Conservation (phyloP, 768 basidiomycete genomes). For the Rhizopogon roseolus region DNA sequence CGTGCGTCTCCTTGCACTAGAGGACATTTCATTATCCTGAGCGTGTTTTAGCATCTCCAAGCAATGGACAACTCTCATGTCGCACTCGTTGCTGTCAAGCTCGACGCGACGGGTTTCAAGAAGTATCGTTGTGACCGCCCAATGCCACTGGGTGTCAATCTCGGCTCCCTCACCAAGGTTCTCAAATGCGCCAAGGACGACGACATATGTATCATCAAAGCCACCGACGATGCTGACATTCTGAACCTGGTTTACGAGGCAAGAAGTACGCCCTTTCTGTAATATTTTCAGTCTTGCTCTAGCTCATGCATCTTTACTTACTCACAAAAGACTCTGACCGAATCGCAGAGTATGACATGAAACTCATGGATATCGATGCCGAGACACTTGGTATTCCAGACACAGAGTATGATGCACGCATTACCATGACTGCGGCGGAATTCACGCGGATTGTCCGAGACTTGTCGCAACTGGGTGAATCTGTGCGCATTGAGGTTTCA, state of each 20-base stretch:
- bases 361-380: constrained; percentile 98
- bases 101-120: constrained; percentile 76
- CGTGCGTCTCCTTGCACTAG: constrained; percentile 33
- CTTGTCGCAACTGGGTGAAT: constrained; percentile 85
- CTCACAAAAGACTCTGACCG: constrained; percentile 70
- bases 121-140: constrained; percentile 92
- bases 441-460: constrained; percentile 93
- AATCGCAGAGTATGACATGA: constrained; percentile 98
- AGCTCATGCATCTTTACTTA: neutral
- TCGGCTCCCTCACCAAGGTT: constrained; percentile 88
- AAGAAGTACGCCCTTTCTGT: constrained; percentile 52
- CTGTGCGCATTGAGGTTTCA: constrained; percentile 89
- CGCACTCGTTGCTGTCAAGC: constrained; percentile 87
- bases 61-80: constrained; percentile 99
- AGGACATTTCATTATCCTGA: neutral
- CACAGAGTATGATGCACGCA: constrained; percentile 92
- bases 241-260: constrained; percentile 89
- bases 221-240: constrained; percentile 84
- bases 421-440: constrained; percentile 81
- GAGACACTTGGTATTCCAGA: constrained; percentile 95
- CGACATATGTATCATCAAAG: constrained; percentile 87
- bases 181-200: constrained; percentile 97
- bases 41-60: constrained; percentile 63
- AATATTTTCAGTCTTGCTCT: neutral
- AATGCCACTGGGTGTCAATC: constrained; percentile 86